Evolutionary conservation across 164 flowering plant species (phyloP).

Genomic region (Houttuynia cordata): DNA sequence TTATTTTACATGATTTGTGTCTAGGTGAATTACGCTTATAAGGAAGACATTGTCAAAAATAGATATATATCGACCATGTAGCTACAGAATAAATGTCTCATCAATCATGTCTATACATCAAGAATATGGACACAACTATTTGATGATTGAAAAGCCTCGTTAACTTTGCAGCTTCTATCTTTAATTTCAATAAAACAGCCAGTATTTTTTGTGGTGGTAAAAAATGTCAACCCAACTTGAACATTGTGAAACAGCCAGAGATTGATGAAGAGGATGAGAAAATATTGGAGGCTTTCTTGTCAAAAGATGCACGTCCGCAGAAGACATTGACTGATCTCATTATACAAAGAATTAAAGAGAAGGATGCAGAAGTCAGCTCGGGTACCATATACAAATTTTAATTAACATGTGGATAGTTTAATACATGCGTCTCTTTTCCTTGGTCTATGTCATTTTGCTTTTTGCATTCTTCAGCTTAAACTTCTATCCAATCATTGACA

Average conservation of each 20-base stretch:
- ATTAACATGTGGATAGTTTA: neutral
- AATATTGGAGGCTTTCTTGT: constrained; percentile 57
- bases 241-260: constrained; percentile 30
- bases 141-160: too few relatives aligned
- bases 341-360: constrained; percentile 47
- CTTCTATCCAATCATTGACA: constrained; percentile 20
- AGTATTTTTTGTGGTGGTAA: neutral
- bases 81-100: too few relatives aligned
- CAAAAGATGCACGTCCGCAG: constrained; percentile 44
- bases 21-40: too few relatives aligned
- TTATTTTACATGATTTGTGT: too few relatives aligned
- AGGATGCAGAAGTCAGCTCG: constrained; percentile 44
- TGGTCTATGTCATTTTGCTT: neutral
- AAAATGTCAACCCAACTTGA: neutral
- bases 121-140: too few relatives aligned
- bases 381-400: constrained; percentile 20
- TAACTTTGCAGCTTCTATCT: neutral
- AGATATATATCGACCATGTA: too few relatives aligned
- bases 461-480: neutral
- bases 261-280: constrained; percentile 72
- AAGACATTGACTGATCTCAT: constrained; percentile 65
- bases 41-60: too few relatives aligned
- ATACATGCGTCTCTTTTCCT: neutral
- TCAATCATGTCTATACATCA: too few relatives aligned
- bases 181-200: neutral